A percentile compares a stretch with the other conserved stretches of the same genome.
phyloP scores from a whole-genome alignment of 345 rosid genomes.

The Populus euphratica region DNA sequence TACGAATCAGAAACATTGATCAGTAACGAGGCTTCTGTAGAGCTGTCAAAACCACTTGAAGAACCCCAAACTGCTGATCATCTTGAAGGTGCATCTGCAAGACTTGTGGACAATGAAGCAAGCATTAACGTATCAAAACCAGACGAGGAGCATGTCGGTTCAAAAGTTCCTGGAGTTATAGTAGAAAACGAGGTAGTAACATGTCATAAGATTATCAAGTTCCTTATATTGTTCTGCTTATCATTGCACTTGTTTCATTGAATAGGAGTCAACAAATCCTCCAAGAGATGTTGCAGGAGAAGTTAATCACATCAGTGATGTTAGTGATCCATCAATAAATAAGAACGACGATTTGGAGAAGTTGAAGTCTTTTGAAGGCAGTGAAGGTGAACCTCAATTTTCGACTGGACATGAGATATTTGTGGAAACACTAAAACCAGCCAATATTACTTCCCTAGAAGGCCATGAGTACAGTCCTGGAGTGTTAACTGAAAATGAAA shows the following conservation, averaged over 20 bases:
- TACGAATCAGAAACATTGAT: constrained; percentile 12
- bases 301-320: neutral
- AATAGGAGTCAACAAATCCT: constrained; percentile 24
- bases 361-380: constrained; percentile 1
- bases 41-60: neutral
- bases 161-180: constrained; percentile 6
- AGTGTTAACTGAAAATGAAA: constrained; percentile 2
- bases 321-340: neutral
- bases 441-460: neutral
- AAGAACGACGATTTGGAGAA: neutral
- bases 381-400: constrained; percentile 9
- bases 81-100: constrained; percentile 4
- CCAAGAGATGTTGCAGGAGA: constrained; percentile 4
- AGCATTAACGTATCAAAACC: constrained; percentile 4
- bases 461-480: neutral
- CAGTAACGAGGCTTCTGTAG: neutral
- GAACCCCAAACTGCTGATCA: constrained; percentile 5
- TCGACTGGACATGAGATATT: neutral
- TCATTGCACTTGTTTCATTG: constrained; percentile 10
- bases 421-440: neutral
- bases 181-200: constrained; percentile 22
- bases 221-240: neutral
- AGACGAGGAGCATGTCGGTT: constrained; percentile 7
- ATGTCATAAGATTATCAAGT: neutral
- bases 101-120: constrained; percentile 1